Conservation (phyloP, 140 eudicot species). For the Senecio squalidus region DNA sequence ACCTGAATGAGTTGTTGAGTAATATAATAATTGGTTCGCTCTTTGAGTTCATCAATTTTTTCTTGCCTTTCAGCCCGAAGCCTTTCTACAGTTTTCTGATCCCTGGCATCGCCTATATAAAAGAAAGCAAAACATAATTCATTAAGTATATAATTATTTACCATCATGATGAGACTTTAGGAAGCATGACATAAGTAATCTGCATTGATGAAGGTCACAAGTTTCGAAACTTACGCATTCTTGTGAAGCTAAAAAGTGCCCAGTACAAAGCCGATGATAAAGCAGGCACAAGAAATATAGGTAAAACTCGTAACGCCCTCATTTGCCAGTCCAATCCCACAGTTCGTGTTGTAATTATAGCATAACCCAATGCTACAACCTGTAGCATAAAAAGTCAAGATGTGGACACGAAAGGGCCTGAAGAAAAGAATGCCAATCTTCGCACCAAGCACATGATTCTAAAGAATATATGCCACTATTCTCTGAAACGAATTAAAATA, state of each 20-base stretch:
- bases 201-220: background rate
- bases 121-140: background rate
- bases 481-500: background rate
- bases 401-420: background rate
- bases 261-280: conserved; percentile 45
- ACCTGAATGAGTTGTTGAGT: conserved; percentile 98
- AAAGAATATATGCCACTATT: background rate
- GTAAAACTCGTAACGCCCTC: conserved; percentile 78
- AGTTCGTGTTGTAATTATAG: conserved; percentile 75
- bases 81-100: conserved; percentile 70
- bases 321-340: conserved; percentile 65
- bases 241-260: conserved; percentile 43
- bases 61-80: conserved; percentile 83
- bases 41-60: conserved; percentile 93
- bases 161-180: background rate
- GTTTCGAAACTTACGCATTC: conserved; percentile 49
- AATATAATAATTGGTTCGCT: conserved; percentile 71
- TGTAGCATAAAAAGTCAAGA: conserved; percentile 24
- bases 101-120: conserved; percentile 62
- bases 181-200: background rate
- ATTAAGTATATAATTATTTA: background rate
- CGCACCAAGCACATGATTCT: background rate
- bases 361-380: conserved; percentile 68
- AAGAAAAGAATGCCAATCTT: background rate
- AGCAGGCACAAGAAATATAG: conserved; percentile 77